Base-by-base conservation (phyloP, 345 rosid species). In the Gossypium thurberi region DNA sequence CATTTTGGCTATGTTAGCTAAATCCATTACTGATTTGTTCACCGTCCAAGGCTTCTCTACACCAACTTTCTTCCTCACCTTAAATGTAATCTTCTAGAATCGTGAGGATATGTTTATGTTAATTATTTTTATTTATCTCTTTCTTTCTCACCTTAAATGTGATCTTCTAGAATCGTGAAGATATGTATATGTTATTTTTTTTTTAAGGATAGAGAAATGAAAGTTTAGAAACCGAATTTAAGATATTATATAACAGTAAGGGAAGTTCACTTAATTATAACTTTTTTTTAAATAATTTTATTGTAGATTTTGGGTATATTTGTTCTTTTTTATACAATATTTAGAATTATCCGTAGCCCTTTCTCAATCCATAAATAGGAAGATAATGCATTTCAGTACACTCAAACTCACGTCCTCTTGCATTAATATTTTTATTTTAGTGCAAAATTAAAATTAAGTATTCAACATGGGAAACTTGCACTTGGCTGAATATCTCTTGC, bases 311-410 rank as follows among this genome's bases (percentile, higher is more conserved):
- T 4, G 1, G 0, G 1, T 33, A 33, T 33, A 4, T 33, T 4
- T 33, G 0, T 33, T 4, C 0, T 33, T 28, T 33, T 33, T 33
- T 33, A 33, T 0, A 4, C 0, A 33, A 33, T 33, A 0, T 0
- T 5, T 4, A 4, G 0, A 33, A 33, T 4, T 33, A 33, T 0
- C 0, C 0, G 4, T 33, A 33, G 6, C 0, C 0, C 0, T 0
- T 5, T 33, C 1, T 0, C 0, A 33, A 33, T 0, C 0, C 0
- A 33, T 5, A 33, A 33, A 6, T 33, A 5, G 4, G 0, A 33
- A 0, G 0, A 33, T 33, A 33, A 33, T 33, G 0, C 0, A 33
- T 0, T 33, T 5, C 2, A 33, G 1, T 0, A 33, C 0, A 5
- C 7, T 33, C 6, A 5, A 33, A 5, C 0, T 0, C 2, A 33